phyloP scores from a whole-genome alignment of 2,329 filamentous ascomycete species.

The Ceratocystis alfenasii region DNA sequence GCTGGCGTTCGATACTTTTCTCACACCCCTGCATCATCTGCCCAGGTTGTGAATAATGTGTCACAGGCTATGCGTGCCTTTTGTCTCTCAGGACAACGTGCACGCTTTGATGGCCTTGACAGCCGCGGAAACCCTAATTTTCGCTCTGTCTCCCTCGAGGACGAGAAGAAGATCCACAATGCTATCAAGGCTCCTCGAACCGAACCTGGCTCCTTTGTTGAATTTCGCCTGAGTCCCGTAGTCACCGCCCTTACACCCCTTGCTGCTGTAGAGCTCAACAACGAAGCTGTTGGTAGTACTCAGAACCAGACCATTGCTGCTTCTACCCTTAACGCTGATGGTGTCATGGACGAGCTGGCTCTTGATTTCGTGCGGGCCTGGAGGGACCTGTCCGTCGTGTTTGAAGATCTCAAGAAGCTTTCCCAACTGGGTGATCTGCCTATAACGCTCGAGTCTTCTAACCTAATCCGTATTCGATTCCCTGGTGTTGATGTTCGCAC shows the following conservation, averaged over 20 bases:
- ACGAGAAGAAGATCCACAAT: constrained; percentile 38
- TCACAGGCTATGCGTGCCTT: constrained; percentile 86
- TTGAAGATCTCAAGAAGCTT: constrained; percentile 70
- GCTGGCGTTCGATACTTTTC: constrained; percentile 69
- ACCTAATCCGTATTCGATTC: constrained; percentile 68
- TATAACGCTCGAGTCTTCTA: constrained; percentile 56
- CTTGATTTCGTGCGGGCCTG: constrained; percentile 78
- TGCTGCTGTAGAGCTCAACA: constrained; percentile 39
- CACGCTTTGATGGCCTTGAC: constrained; percentile 70
- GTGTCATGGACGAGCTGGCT: constrained; percentile 73
- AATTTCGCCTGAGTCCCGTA: constrained; percentile 79
- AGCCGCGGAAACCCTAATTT: constrained; percentile 65
- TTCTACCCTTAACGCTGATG: constrained; percentile 64
- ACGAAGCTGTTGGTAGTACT: constrained; percentile 14
- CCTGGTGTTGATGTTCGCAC: constrained; percentile 77
- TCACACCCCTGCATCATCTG: constrained; percentile 70
- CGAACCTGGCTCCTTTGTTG: constrained; percentile 66
- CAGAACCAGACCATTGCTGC: constrained; percentile 31
- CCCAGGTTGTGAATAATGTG: constrained; percentile 91
- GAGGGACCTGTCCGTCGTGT: constrained; percentile 66
- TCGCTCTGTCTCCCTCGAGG: constrained; percentile 60
- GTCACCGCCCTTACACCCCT: constrained; percentile 77
- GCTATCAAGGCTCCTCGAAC: constrained; percentile 40
- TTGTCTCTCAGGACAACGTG: constrained; percentile 79
- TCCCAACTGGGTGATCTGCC: constrained; percentile 72